These are phyloP conservation scores for Suillus bovinus DNA, from an alignment of 768 basidiomycete species.

Conservation along the genomic window DNA sequence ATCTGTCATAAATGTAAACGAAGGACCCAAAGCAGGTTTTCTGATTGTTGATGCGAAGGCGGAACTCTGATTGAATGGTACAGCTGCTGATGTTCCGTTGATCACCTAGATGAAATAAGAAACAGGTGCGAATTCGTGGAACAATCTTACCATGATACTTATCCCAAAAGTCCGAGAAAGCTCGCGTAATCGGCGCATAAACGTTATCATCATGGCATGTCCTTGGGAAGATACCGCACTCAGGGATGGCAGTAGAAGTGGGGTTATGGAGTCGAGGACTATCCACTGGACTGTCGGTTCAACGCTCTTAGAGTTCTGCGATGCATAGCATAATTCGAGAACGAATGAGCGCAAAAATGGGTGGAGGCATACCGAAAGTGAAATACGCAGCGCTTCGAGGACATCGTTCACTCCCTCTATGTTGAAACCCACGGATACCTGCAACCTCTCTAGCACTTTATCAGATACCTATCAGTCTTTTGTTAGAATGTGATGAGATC, in stretches of 20 bases:
- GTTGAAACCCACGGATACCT: constrained; percentile 59
- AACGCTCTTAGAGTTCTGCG: constrained; percentile 13
- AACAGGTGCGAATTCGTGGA: neutral
- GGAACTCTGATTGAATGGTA: constrained; percentile 33
- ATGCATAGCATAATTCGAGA: constrained; percentile 6
- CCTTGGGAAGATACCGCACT: constrained; percentile 71
- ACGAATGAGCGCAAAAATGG: constrained; percentile 6
- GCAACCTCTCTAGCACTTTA: constrained; percentile 53
- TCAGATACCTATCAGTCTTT: constrained; percentile 23
- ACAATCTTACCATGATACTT: constrained; percentile 53
- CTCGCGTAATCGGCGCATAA: constrained; percentile 64
- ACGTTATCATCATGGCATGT: constrained; percentile 69
- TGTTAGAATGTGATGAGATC: neutral
- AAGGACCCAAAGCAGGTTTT: constrained; percentile 76
- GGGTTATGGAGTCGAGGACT: constrained; percentile 66
- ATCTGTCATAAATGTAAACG: constrained; percentile 72
- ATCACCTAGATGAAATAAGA: constrained; percentile 46
- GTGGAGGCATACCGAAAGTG: constrained; percentile 29
- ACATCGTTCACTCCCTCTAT: constrained; percentile 53
- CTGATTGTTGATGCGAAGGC: constrained; percentile 39
- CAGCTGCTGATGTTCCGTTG: constrained; percentile 50
- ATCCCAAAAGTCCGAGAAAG: constrained; percentile 46
- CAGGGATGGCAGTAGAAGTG: constrained; percentile 61
- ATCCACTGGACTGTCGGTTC: constrained; percentile 41
- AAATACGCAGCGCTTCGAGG: constrained; percentile 43